These are phyloP conservation scores for Golubevia sp. DNA, from an alignment of 1,284 basidiomycete genomes.

Conservation along the genomic window DNA sequence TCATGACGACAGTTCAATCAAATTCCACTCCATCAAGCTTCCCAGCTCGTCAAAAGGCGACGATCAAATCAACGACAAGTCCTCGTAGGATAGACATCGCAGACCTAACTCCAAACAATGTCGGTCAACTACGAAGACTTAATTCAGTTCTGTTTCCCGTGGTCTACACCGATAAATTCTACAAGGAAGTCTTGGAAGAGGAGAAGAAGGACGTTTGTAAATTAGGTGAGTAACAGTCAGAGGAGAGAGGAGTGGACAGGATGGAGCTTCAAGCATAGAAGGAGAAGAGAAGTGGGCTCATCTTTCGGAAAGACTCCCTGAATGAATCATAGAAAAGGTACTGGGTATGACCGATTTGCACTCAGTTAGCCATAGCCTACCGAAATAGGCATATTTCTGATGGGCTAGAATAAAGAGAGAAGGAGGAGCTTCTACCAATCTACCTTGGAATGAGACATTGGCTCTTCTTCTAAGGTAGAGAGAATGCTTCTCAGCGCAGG, in stretches of 20 bases:
- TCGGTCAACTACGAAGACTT: constrained; percentile 54
- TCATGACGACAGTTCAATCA: constrained; percentile 1
- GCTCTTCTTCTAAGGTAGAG: no score
- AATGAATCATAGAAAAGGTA: no score
- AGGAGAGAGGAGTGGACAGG: no score
- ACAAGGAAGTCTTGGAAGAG: constrained; percentile 42
- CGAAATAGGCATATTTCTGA: no score
- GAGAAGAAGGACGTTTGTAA: constrained; percentile 46
- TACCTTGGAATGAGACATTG: no score
- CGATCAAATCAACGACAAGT: neutral
- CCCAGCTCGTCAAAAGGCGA: neutral
- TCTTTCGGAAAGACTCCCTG: no score
- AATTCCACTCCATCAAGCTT: constrained; percentile 1
- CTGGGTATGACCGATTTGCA: no score
- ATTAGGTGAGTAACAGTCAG: constrained; percentile 22
- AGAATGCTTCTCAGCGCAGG: no score
- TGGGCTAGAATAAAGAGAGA: no score
- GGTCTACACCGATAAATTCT: constrained; percentile 48
- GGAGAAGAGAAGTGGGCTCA: neutral
- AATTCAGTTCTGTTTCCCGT: constrained; percentile 56
- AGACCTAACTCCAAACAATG: constrained; percentile 46
- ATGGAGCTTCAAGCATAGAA: neutral
- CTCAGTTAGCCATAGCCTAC: no score
- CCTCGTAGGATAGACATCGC: neutral
- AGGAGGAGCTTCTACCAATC: no score